Base-by-base conservation (phyloP, 129 eudicot genomes). In the Mikania micrantha region DNA sequence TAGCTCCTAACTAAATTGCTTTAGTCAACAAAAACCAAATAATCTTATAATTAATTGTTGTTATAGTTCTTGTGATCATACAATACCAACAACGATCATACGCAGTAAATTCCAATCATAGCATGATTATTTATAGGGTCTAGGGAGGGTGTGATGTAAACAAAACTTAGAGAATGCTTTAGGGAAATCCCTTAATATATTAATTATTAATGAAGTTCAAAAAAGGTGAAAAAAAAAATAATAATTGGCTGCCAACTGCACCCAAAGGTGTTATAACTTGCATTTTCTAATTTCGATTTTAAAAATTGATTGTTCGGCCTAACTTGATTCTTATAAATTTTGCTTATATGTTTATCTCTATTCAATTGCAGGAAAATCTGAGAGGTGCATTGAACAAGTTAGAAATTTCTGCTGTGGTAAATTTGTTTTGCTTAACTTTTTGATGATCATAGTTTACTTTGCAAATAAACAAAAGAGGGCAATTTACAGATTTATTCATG, bases 321-420 rank as follows among this genome's bases (percentile, higher is more conserved):
- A 15, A 16, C 15, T 44, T 50, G 16, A 22, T 47, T 27, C 9
- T 58, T 71, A 71, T 28, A 34, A 11, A 10, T 9, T 17, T 32
- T 10, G 12, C 45, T 29, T 74, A 64, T 25, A 52, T 79, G 73
- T 38, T 59, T 16, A 27, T 59, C 29, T 47, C 11, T 28, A 15
- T 73, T 22, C 11, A 25, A 54, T 62, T 77, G 79, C 88, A 87
- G 96, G 86, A 83, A 77, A 90, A 53, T 47, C 79, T 85, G 45
- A 77, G 71, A 70, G 77, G 64, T 69, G 86, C 85, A 34, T 69
- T 91, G 77, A 67, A 48, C 70, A 78, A 83, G 60, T 72, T 85
- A 49, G 65, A 78, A 28, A 85, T 91, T 20, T 38, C 67, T 36
- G 79, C 96, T 44, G 97, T 91, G 97, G 97, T 91, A 84, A 77